These are phyloP conservation scores for Rubroboletus pulcherrimus DNA, from an alignment of 768 basidiomycete genomes.

Conservation along the genomic window DNA sequence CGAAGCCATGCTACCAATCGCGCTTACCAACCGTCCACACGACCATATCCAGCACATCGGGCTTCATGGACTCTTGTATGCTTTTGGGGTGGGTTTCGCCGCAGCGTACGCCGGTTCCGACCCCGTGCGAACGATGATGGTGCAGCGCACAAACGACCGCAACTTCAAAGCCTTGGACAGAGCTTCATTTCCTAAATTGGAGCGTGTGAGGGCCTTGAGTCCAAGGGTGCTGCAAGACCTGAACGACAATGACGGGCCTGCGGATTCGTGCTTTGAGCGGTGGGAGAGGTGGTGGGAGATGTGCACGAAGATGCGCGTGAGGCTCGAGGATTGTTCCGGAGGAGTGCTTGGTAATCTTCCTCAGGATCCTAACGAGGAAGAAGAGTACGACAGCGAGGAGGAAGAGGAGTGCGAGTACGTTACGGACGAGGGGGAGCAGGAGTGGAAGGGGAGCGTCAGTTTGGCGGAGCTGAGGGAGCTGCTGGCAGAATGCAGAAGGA, in stretches of 20 bases:
- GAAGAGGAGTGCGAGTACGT: slow-evolving; percentile 29
- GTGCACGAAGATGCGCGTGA: slow-evolving; percentile 46
- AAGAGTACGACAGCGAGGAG: slow-evolving; percentile 33
- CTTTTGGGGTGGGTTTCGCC: slow-evolving; percentile 62
- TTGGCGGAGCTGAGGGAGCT: slow-evolving; percentile 50
- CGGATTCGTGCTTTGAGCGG: slow-evolving; percentile 39
- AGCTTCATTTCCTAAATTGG: slow-evolving; percentile 57
- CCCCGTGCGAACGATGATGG: slow-evolving; percentile 42
- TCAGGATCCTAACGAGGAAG: slow-evolving; percentile 30
- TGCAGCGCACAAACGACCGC: slow-evolving; percentile 58
- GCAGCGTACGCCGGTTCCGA: slow-evolving; percentile 40
- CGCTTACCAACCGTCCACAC: slow-evolving; percentile 52
- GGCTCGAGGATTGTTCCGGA: slow-evolving; percentile 77
- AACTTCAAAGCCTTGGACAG: slow-evolving; percentile 54
- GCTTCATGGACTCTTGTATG: slow-evolving; percentile 62
- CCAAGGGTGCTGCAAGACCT: slow-evolving; percentile 52
- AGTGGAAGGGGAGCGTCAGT: slow-evolving; percentile 23
- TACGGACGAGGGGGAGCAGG: slow-evolving; percentile 33
- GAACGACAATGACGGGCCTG: slow-evolving; percentile 51
- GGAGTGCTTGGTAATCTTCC: slow-evolving; percentile 47
- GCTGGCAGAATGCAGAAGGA: slow-evolving; percentile 53
- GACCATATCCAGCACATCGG: slow-evolving; percentile 57
- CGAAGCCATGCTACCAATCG: slow-evolving; percentile 32
- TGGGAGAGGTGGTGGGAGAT: slow-evolving; percentile 71
- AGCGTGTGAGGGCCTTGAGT: slow-evolving; percentile 57